Conservation (phyloP, 192 early-diverging fungal genomes). For the Kappamyces sp. region DNA sequence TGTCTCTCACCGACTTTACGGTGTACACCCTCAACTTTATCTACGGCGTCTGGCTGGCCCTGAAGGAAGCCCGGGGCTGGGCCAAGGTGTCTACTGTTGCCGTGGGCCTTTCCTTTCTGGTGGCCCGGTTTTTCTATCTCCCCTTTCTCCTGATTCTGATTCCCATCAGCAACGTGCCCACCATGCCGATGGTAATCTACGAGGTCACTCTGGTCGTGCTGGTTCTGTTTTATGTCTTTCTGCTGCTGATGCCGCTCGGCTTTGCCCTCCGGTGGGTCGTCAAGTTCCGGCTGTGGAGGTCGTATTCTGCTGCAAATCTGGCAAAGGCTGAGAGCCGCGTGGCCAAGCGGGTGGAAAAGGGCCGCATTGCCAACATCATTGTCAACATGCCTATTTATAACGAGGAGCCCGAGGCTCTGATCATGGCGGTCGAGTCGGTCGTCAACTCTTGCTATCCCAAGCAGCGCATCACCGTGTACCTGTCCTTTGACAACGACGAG, state of each 20-base stretch:
- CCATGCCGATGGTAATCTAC: conserved; percentile 1
- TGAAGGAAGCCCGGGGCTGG: neutral
- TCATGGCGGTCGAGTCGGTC: conserved; percentile 16
- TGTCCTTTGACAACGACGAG: conserved; percentile 19
- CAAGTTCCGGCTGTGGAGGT: conserved; percentile 17
- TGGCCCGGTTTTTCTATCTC: conserved; percentile 10
- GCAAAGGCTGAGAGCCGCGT: neutral
- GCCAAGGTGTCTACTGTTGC: neutral
- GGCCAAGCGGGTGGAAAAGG: neutral
- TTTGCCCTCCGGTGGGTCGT: conserved; percentile 15
- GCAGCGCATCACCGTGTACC: conserved; percentile 11
- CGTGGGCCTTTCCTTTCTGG: conserved; percentile 1
- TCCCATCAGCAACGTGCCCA: neutral
- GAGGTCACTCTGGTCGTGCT: neutral
- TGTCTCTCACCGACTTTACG: no score
- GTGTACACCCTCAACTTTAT: no score
- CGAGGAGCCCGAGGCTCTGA: conserved; percentile 20
- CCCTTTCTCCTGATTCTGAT: conserved; percentile 13
- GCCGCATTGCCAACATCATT: conserved; percentile 15
- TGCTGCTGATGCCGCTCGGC: conserved; percentile 10
- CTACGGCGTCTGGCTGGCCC: no score
- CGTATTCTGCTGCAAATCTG: neutral
- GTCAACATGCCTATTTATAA: conserved; percentile 24
- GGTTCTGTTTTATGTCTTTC: conserved; percentile 7
- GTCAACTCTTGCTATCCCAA: conserved; percentile 14